Evolutionary conservation across 106 monocot species (phyloP).

Genomic region (Chionographis japonica): DNA sequence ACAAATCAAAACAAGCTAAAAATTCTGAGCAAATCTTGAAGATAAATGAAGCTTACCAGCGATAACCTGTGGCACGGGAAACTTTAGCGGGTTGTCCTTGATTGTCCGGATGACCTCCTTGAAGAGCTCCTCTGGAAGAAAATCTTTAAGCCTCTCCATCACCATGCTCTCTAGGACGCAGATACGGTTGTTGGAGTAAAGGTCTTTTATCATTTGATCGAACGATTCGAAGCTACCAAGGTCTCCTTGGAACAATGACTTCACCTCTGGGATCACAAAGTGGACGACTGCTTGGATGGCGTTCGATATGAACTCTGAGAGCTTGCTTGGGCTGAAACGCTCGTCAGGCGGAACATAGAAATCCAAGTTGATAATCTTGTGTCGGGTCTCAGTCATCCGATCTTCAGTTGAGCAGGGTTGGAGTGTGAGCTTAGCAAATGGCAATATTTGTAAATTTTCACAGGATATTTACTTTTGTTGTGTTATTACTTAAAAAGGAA

Average conservation of each 20-base stretch:
- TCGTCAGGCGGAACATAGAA: slow-evolving; percentile 72
- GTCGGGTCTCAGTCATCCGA: slow-evolving; percentile 35
- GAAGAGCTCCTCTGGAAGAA: slow-evolving; percentile 44
- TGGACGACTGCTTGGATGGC: slow-evolving; percentile 54
- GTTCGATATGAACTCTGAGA: slow-evolving; percentile 51
- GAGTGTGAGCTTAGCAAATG: not conserved
- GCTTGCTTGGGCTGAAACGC: slow-evolving; percentile 55
- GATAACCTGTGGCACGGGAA: slow-evolving; percentile 58
- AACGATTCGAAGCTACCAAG: slow-evolving; percentile 41
- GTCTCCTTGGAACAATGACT: slow-evolving; percentile 31
- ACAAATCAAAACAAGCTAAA: no score
- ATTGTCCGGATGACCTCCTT: slow-evolving; percentile 13
- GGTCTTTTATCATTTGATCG: slow-evolving; percentile 36
- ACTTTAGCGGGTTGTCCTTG: slow-evolving; percentile 37
- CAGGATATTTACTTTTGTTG: no score
- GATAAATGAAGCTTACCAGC: slow-evolving; percentile 22
- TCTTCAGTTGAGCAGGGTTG: slow-evolving; percentile 14
- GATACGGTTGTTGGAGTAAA: slow-evolving; percentile 18
- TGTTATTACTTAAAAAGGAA: no score
- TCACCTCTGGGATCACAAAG: slow-evolving; percentile 49
- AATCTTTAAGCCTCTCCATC: slow-evolving; percentile 34
- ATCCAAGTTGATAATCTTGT: slow-evolving; percentile 35
- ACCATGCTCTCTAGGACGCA: slow-evolving; percentile 14
- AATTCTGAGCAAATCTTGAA: no score
- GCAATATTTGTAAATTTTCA: no score